Evolutionary conservation across 2,329 filamentous ascomycete species (phyloP), one percentile per base, ranked within the genome.

Genomic region (Didymella glomerata): DNA sequence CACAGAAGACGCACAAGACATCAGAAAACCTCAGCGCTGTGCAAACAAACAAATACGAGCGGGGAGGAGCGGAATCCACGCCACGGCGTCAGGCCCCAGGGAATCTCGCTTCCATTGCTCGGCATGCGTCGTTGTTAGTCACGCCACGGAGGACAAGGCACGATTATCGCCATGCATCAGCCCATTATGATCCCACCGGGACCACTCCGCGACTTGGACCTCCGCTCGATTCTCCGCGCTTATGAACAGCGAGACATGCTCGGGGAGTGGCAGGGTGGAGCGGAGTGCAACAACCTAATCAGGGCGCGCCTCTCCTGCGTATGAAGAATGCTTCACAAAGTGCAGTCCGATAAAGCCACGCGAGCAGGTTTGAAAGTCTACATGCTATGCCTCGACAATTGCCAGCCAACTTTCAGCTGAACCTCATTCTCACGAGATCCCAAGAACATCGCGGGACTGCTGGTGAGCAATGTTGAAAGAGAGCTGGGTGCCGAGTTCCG

Each of bases 41-140:
- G 44, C 22, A 42, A 60, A 65, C 65, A 68, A 66, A 54, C 68
- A 66, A 69, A 69, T 67, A 68, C 68, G 65, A 60, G 68, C 65
- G 66, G 60, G 51, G 62, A 58, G 60, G 63, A 65, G 57, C 58
- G 64, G 56, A 51, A n/a, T 24, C n/a, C 14, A 57, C 58, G 66
- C 67, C 66, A 66, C 61, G 16, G 11, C 38, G 28, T 46, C 40
- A 54, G 46, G 16, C 50, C 49, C 32, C 38, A 48, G 44, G 49
- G 8, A 46, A 54, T 36, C 49, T 57, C 38, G 50, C 41, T 56
- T 61, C 42, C 16, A 32, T 18, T 13, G 53, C 57, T 60, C 52
- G 55, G 54, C 59, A 59, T 54, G 60, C 54, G 55, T 64, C 61
- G 46, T 36, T 13, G 52, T 65, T 64, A 62, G 66, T 68, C 54